These are phyloP conservation scores for Eutreptiella sp. DNA, from an alignment of 208 protist species.

Conservation along the genomic window DNA sequence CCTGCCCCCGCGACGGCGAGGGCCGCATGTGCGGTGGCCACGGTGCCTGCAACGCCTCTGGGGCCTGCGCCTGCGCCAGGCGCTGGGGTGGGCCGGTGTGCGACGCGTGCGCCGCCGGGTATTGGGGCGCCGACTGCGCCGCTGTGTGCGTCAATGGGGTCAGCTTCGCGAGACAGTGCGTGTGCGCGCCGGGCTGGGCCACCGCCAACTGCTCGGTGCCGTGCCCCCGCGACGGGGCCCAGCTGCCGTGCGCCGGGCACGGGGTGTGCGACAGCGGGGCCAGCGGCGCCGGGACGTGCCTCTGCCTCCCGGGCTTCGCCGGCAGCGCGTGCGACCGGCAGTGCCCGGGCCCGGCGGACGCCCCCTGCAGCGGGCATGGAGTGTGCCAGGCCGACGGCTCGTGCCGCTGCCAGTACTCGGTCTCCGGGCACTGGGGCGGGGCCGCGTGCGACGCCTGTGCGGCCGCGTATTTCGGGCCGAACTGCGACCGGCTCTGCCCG, in stretches of 20 bases:
- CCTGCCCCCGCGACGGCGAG: neutral
- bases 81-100: slow-evolving; percentile 12
- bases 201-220: slow-evolving; percentile 3
- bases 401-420: slow-evolving; percentile 11
- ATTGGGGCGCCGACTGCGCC: slow-evolving; percentile 4
- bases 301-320: slow-evolving; percentile 15
- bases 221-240: slow-evolving; percentile 6
- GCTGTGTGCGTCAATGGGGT: slow-evolving; percentile 13
- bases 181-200: slow-evolving; percentile 13
- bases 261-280: slow-evolving; percentile 18
- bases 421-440: slow-evolving; percentile 14
- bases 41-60: slow-evolving; percentile 1
- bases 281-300: slow-evolving; percentile 12
- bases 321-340: neutral
- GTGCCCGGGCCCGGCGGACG: slow-evolving; percentile 7
- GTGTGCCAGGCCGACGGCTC: neutral
- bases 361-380: neutral
- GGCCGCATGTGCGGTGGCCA: slow-evolving; percentile 5
- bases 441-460: slow-evolving; percentile 5
- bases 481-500: slow-evolving; percentile 3
- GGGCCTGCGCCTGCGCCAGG: slow-evolving; percentile 7
- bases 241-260: slow-evolving; percentile 6
- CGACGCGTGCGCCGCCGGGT: slow-evolving; percentile 5
- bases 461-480: slow-evolving; percentile 21
- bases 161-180: slow-evolving; percentile 9